These are phyloP conservation scores for Botrytis sinoallii DNA, from an alignment of 2,329 filamentous ascomycete species.

Conservation along the genomic window DNA sequence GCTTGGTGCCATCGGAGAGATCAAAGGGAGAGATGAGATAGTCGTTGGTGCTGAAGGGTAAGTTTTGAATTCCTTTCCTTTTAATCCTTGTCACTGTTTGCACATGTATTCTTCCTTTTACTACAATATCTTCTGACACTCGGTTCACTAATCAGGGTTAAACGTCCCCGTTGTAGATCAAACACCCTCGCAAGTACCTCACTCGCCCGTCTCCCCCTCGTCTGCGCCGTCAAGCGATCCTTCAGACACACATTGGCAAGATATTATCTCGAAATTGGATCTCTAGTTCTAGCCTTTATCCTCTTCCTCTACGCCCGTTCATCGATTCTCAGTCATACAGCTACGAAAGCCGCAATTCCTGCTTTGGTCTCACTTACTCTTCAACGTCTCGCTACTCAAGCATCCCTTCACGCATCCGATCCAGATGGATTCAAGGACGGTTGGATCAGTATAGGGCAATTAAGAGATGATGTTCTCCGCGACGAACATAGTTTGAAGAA, in stretches of 20 bases:
- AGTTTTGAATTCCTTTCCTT: constrained; percentile 39
- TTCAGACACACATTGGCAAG: constrained; percentile 76
- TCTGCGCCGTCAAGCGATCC: constrained; percentile 75
- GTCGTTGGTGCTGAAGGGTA: constrained; percentile 51
- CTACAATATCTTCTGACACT: constrained; percentile 51
- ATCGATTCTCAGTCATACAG: constrained; percentile 59
- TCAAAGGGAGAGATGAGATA: constrained; percentile 61
- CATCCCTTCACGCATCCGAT: constrained; percentile 68
- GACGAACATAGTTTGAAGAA: constrained; percentile 73
- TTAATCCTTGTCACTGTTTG: constrained; percentile 19
- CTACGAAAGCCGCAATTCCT: constrained; percentile 67
- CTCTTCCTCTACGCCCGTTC: constrained; percentile 61
- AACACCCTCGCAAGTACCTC: constrained; percentile 78
- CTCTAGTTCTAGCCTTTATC: constrained; percentile 52
- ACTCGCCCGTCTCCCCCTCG: constrained; percentile 86
- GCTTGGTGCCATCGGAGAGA: constrained; percentile 69
- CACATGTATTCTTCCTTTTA: constrained; percentile 31
- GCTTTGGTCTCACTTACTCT: constrained; percentile 80
- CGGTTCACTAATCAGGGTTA: constrained; percentile 82
- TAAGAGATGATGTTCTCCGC: constrained; percentile 86
- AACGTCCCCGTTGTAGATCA: constrained; percentile 68
- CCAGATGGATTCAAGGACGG: constrained; percentile 64
- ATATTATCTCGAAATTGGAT: constrained; percentile 81
- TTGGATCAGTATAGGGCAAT: constrained; percentile 82
- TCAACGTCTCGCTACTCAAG: constrained; percentile 77